Base-by-base conservation (phyloP, 352 stramenopile species). In the Phytophthora pistaciae region DNA sequence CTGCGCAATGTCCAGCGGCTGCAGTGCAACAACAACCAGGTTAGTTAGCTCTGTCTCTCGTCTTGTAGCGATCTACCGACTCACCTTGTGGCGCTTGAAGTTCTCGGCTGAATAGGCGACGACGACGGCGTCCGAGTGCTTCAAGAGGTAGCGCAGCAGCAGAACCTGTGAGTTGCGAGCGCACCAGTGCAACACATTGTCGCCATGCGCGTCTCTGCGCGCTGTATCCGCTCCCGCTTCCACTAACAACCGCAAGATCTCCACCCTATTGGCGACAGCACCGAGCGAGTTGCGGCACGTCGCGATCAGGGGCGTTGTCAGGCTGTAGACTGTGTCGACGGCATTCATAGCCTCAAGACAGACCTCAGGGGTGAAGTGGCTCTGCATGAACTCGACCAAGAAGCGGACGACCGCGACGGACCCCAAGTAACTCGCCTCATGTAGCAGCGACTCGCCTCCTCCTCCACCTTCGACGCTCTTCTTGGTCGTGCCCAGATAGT, bases 101-200 rank as follows among this genome's bases (percentile, higher is more conserved):
- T 93, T 94, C 42, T 85, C 74, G 3, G 71, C 59, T 7, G 80
- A 74, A 9, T 86, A 60, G 11, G 85, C 85, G 40, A 77, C 72
- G 2, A 80, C 76, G 4, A 64, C 66, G 10, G 87, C 87, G 44
- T 91, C 84, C 0, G 82, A 92, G 53, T 88, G 73, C 20, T 81
- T 83, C 27, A 94, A 67, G 2, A 94, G 65, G 50, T 68, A 91
- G 33, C 87, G 85, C 2, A 93, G 68, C 9, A 91, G 54, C 42
- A 82, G 60, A 0, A 88, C 65, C 42, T 77, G 76, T 20, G 82
- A 85, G 23, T 57, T 81, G n/a, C 84, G 82, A 50, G 83, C 85
- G 33, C 87, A 91, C 82, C 83, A 93, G 48, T 94, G 87, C 5
- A 94, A 55, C 16, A 70, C 85, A 20, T 84, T 93, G 64, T 94